Evolutionary conservation across 441 rosid species (phyloP), one percentile per base, ranked within the genome.

Genomic region (Capsella rubella): DNA sequence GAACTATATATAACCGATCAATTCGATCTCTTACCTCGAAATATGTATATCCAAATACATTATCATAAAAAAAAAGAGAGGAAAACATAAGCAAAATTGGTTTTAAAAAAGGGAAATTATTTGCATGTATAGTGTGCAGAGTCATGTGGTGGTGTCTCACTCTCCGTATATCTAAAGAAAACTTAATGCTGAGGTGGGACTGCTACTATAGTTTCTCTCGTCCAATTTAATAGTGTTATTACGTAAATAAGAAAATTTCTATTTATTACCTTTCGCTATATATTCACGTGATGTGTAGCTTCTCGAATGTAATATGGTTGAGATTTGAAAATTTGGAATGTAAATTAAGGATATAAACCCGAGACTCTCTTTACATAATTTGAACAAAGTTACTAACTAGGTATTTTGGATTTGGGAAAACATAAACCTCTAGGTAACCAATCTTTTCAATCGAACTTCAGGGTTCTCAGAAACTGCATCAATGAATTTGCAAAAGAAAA

Each of bases 91-190:
- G 8, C 42, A 66, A 52, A 59, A 21, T 37, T 21, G 21, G 6
- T 6, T 6, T 60, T 60, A 16, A 16, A 4, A 15, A 1, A 34
- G 8, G 4, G 25, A 61, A 4, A 45, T 9, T 8, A 29, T 3
- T 47, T 65, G 60, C 67, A 66, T 66, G 67, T 29, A n/a, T 28
- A 65, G 39, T 47, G 27, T 65, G 25, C 12, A 3, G 32, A 3
- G 32, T 29, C 54, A 71, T 71, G 75, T 50, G 74, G 66, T 16
- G 25, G 52, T 65, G 66, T 57, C 78, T 35, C 21, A 16, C 43
- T 29, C n/a, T 71, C 51, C 21, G 2, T 29, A 6, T 32, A 8
- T 8, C 16, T 1, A 34, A 57, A 53, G 7, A 34, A 45, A 16
- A 47, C 25, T 27, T 31, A 35, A 21, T 31, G 58, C 8, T 46